These are phyloP conservation scores for Diplodia sapinea DNA, from an alignment of 2,329 filamentous ascomycete species.

Conservation along the genomic window DNA sequence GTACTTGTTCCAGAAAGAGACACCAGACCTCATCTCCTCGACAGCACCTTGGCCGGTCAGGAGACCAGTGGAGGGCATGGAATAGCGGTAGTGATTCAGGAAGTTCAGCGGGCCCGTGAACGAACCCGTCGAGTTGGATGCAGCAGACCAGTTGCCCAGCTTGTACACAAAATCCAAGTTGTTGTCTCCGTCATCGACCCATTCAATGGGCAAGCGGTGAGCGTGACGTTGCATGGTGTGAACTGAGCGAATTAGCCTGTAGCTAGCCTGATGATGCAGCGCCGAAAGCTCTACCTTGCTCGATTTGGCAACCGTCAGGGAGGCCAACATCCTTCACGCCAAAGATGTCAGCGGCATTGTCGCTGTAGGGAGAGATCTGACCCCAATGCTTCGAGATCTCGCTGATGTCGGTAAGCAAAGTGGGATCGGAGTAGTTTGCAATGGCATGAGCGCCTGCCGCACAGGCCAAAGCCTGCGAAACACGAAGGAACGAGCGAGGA, in stretches of 20 bases:
- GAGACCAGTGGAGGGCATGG: constrained; percentile 49
- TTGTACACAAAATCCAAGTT: constrained; percentile 58
- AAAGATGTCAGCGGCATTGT: constrained; percentile 55
- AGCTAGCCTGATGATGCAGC: no score
- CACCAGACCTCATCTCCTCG: constrained; percentile 58
- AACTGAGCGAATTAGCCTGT: constrained; percentile 37
- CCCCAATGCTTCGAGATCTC: constrained; percentile 53
- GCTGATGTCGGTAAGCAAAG: constrained; percentile 42
- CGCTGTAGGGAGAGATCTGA: constrained; percentile 55
- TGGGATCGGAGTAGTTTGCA: constrained; percentile 6
- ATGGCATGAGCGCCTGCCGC: constrained; percentile 6
- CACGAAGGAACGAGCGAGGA: constrained; percentile 1
- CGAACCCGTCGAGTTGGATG: constrained; percentile 39
- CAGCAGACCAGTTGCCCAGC: constrained; percentile 52
- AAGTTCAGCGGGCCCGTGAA: constrained; percentile 59
- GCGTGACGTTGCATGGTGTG: constrained; percentile 63
- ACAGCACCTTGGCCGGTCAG: constrained; percentile 58
- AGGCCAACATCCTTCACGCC: constrained; percentile 56
- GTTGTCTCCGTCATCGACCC: constrained; percentile 57
- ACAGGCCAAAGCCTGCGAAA: constrained; percentile 9
- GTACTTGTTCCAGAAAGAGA: constrained; percentile 61
- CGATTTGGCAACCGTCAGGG: constrained; percentile 62
- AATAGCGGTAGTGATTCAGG: constrained; percentile 59
- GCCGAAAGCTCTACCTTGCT: constrained; percentile 44
- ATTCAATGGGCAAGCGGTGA: constrained; percentile 57